Evolutionary conservation across 148 eudicot genomes (phyloP).

Genomic region (Amaranthus palmeri): DNA sequence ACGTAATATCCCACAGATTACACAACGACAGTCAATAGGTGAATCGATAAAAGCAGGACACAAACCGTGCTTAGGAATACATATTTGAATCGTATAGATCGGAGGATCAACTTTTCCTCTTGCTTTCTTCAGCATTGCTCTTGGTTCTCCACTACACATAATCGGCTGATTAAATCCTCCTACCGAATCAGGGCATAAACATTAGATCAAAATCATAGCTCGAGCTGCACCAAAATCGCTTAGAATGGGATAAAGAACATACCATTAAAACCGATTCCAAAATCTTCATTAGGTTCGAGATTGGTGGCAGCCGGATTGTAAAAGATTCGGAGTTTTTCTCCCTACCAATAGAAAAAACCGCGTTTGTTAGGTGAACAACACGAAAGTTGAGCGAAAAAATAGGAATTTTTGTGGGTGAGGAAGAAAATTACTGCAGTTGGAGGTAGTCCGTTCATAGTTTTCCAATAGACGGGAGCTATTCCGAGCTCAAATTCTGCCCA

Average conservation of each 20-base stretch:
- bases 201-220: neutral
- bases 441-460: slow-evolving; percentile 92
- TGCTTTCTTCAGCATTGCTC: slow-evolving; percentile 69
- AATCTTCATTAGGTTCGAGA: slow-evolving; percentile 65
- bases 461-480: slow-evolving; percentile 80
- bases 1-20: neutral
- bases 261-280: slow-evolving; percentile 90
- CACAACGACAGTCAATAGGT: neutral
- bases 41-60: neutral
- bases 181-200: slow-evolving; percentile 15
- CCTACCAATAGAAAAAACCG: slow-evolving; percentile 33
- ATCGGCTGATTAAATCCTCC: slow-evolving; percentile 98
- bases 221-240: neutral
- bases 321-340: slow-evolving; percentile 67
- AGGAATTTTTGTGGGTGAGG: neutral
- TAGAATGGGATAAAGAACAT: neutral
- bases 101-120: slow-evolving; percentile 86
- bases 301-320: slow-evolving; percentile 80
- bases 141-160: slow-evolving; percentile 96
- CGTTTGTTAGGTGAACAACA: neutral
- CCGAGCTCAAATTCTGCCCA: slow-evolving; percentile 95
- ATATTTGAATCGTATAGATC: slow-evolving; percentile 71
- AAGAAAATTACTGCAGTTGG: slow-evolving; percentile 58
- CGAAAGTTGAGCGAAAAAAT: neutral
- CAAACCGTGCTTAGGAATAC: slow-evolving; percentile 88